phyloP scores from a whole-genome alignment of 306 rosid genomes.

The peach (Prunus persica) region DNA sequence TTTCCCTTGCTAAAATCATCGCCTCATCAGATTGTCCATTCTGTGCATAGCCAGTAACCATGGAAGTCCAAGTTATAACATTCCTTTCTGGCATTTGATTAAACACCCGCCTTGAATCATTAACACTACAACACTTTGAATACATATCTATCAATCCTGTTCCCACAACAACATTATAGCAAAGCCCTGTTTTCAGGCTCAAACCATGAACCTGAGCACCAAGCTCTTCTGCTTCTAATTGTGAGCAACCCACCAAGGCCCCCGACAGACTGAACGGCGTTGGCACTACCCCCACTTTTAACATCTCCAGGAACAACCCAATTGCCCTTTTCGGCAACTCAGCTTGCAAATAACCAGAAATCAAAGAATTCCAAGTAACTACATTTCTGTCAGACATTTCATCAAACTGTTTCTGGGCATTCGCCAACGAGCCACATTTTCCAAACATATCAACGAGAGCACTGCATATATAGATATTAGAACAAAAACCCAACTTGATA shows the following conservation, averaged over 20 bases:
- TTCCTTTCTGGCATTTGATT: conserved; percentile 34
- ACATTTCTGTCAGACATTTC: conserved; percentile 35
- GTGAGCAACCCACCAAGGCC: conserved; percentile 42
- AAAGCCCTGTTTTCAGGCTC: conserved; percentile 33
- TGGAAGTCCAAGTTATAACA: conserved; percentile 50
- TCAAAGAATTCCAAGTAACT: conserved; percentile 38
- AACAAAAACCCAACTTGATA: conserved; percentile 37
- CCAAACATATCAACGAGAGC: conserved; percentile 36
- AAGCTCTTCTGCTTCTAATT: conserved; percentile 28
- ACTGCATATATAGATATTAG: conserved; percentile 28
- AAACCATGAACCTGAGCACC: conserved; percentile 47
- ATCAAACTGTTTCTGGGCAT: conserved; percentile 39
- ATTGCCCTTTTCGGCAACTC: conserved; percentile 23
- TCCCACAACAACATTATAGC: conserved; percentile 36
- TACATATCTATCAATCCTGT: conserved; percentile 43
- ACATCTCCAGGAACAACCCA: conserved; percentile 29
- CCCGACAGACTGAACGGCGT: conserved; percentile 37
- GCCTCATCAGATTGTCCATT: conserved; percentile 32
- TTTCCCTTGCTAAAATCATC: conserved; percentile 37
- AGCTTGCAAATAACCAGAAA: conserved; percentile 27
- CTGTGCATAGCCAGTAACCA: conserved; percentile 38
- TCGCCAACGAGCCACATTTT: conserved; percentile 18
- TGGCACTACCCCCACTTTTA: conserved; percentile 32
- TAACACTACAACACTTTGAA: conserved; percentile 29
- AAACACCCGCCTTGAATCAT: conserved; percentile 37